Conservation (phyloP, 2,329 filamentous ascomycete species). For the Fusarium chuoi region DNA sequence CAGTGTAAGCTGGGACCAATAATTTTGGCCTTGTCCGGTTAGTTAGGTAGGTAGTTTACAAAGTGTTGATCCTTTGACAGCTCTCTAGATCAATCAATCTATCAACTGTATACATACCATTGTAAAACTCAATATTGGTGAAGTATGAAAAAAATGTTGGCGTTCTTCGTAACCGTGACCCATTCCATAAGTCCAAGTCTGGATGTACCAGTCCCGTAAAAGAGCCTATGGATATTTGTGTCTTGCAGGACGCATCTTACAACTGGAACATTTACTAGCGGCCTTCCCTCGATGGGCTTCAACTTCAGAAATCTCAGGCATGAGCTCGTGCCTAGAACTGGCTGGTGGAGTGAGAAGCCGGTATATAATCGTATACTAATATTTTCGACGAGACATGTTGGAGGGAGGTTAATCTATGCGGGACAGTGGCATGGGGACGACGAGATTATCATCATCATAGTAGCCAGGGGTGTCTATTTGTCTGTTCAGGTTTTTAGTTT, state of each 20-base stretch:
- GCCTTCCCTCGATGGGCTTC: constrained; percentile 9
- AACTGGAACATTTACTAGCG: neutral
- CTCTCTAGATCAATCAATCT: neutral
- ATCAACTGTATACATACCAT: constrained; percentile 11
- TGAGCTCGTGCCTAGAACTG: constrained; percentile 19
- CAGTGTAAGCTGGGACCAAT: constrained; percentile 7
- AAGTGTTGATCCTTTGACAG: neutral
- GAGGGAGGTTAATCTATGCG: constrained; percentile 28
- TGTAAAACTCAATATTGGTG: neutral
- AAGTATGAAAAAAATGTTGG: neutral
- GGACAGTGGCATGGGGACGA: constrained; percentile 6
- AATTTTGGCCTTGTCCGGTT: neutral
- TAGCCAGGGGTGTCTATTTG: neutral
- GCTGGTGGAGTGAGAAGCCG: constrained; percentile 25
- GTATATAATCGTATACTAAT: constrained; percentile 31
- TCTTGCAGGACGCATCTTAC: neutral
- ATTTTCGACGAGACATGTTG: constrained; percentile 25
- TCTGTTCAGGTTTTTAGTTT: constrained; percentile 4
- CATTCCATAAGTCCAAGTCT: constrained; percentile 1
- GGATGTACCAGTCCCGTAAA: neutral
- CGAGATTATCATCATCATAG: constrained; percentile 1
- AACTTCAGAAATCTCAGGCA: neutral
- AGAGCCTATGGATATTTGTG: neutral
- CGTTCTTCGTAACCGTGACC: neutral
- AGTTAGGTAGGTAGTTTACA: neutral